Conservation (phyloP, 768 basidiomycete species). For the Mrakia frigida region DNA sequence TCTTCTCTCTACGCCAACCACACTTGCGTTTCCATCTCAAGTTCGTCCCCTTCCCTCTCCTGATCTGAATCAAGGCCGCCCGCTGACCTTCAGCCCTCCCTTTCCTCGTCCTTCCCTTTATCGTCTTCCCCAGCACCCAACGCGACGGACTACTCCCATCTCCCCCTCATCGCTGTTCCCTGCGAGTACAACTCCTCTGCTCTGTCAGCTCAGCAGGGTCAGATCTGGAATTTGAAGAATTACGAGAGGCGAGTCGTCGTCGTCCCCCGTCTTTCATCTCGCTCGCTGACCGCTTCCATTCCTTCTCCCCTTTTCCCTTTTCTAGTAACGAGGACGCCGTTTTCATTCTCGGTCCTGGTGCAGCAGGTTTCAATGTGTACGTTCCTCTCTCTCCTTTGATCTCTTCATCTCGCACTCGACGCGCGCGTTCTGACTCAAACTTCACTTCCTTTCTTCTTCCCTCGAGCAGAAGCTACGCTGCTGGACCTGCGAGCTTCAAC, state of each 20-base stretch:
- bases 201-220: neutral
- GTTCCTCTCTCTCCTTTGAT: neutral
- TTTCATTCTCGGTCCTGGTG: neutral
- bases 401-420: neutral
- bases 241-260: neutral
- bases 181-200: neutral
- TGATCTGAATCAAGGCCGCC: neutral
- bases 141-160: slow-evolving; percentile 8
- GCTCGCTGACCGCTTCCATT: neutral
- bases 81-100: neutral
- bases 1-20: neutral
- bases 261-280: neutral
- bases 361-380: neutral
- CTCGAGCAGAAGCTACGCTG: neutral
- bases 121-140: neutral
- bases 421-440: neutral
- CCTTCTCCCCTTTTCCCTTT: neutral
- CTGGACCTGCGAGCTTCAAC: neutral
- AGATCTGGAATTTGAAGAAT: neutral
- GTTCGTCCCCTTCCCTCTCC: neutral
- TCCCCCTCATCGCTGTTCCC: neutral
- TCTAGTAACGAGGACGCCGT: neutral
- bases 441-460: neutral
- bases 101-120: neutral
- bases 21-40: neutral